Conservation (phyloP, 306 rosid genomes). For the Quercus aquifolioides region DNA sequence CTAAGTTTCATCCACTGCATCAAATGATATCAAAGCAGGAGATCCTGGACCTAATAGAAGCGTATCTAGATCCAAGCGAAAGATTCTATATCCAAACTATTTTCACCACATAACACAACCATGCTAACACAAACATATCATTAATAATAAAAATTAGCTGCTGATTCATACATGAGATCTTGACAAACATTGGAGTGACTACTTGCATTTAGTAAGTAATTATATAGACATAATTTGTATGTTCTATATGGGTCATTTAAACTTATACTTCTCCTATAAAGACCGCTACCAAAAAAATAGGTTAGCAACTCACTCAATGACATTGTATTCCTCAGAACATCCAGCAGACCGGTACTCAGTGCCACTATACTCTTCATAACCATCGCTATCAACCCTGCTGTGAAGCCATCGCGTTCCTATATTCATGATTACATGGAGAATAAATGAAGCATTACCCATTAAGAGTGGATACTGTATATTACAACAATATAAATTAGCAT, state of each 20-base stretch:
- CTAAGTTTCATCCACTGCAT: not conserved
- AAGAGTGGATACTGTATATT: slow-evolving; percentile 6
- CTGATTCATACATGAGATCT: not conserved
- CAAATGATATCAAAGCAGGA: not conserved
- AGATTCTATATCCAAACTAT: not conserved
- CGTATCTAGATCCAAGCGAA: not conserved
- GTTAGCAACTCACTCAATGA: slow-evolving; percentile 57
- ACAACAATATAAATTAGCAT: slow-evolving; percentile 2
- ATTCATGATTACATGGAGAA: not conserved
- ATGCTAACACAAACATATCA: not conserved
- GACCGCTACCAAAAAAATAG: not conserved
- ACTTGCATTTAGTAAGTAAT: not conserved
- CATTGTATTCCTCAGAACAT: slow-evolving; percentile 80
- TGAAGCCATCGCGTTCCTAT: slow-evolving; percentile 93
- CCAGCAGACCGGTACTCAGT: slow-evolving; percentile 90
- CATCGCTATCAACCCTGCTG: slow-evolving; percentile 70
- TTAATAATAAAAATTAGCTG: not conserved
- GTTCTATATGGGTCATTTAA: slow-evolving; percentile 1
- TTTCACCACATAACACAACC: not conserved
- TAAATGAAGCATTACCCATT: slow-evolving; percentile 2
- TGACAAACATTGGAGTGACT: not conserved
- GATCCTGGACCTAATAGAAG: not conserved
- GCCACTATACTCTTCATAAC: slow-evolving; percentile 93
- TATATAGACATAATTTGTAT: slow-evolving; percentile 1
- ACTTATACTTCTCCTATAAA: slow-evolving; percentile 1